Base-by-base conservation (phyloP, 164 flowering plant genomes). In the Vitis cinerea region DNA sequence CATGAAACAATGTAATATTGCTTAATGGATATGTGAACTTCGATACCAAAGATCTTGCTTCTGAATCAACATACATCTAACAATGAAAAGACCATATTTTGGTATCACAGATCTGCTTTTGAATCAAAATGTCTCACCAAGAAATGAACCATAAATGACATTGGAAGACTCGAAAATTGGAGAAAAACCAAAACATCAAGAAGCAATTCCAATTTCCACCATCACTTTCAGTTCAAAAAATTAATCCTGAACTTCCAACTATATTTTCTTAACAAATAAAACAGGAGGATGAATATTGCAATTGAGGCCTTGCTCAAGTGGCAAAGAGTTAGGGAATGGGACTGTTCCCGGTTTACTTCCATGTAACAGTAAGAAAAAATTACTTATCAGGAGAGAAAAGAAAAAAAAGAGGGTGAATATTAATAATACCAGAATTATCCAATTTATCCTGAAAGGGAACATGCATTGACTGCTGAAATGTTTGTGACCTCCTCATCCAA, bases 401-500 rank as follows among this genome's bases (percentile, higher is more conserved):
- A 66, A 10, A 10, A 17, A 12, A 44, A 31, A 62, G 30, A 9
- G 14, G 56, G 11, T 30, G 54, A 44, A 74, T 9, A 16, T 63
- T 31, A 68, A 71, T 14, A 17, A 64, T 88, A 92, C 91, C 91
- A 75, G 78, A 27, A 77, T 63, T 62, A 57, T 64, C 74, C 50
- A 79, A 80, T 49, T 27, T 78, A 70, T 72, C 78, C 49, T 75
- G 68, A 61, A 66, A 16, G 62, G 80, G 55, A 69, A 58, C 31
- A 66, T 74, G 65, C 9, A 50, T 67, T 15, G 84, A 65, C 70
- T 64, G 69, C 67, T 54, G 73, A 66, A 78, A 63, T 47, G 77
- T 50, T 44, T 74, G 80, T 61, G 73, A 74, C 47, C 79, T 85
- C 71, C 63, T 72, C 85, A 75, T 80, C 87, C 88, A 85, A 65